Evolutionary conservation across 2,329 filamentous ascomycete genomes (phyloP), one percentile per base, ranked within the genome.

Genomic region (Nemania abortiva): DNA sequence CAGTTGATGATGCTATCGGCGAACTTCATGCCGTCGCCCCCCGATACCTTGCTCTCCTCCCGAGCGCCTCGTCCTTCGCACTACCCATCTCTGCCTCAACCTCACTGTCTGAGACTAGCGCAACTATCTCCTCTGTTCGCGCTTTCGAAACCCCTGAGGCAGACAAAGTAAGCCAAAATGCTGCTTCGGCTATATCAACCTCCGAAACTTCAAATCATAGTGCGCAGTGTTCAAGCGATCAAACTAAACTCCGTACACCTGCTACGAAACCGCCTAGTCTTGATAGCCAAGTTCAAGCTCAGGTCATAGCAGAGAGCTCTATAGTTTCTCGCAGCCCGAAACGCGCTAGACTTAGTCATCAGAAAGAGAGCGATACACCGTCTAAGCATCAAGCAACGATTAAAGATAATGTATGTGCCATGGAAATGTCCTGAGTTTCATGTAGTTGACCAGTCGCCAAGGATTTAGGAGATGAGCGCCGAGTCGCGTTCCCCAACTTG

Each of bases 401-500:
- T n/a, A 47, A 63, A n/a, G 66, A 69, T 53, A 71, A 74, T 70
- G 73, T 75, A 68, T 64, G 45, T 50, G 1, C n/a, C 22, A n/a
- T 52, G 18, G 2, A 56, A 27, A 53, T 34, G 6, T 4, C 15
- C 22, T 34, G 2, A 50, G 10, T 1, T 42, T 47, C 34, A 6
- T 49, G 27, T 4, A 52, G 55, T 70, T 76, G 55, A 74, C 59
- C 22, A 54, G 20, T 20, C 4, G 15, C 7, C 50, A 66, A 72
- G 61, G 58, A 58, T 10, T 56, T 42, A 27, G 62, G 10, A 22
- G 52, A 11, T 1, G 67, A 70, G 47, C 73, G 72, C 22, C 76
- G 73, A 29, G 71, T 79, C 57, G 73, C 73, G 22, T 75, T 78
- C 45, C 72, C 74, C 3, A 77, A 78, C 49, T 53, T 79, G 29